Evolutionary conservation across 108 stramenopile species (phyloP), one percentile per base, ranked within the genome.

Genomic region (Asterionellopsis glacialis): DNA sequence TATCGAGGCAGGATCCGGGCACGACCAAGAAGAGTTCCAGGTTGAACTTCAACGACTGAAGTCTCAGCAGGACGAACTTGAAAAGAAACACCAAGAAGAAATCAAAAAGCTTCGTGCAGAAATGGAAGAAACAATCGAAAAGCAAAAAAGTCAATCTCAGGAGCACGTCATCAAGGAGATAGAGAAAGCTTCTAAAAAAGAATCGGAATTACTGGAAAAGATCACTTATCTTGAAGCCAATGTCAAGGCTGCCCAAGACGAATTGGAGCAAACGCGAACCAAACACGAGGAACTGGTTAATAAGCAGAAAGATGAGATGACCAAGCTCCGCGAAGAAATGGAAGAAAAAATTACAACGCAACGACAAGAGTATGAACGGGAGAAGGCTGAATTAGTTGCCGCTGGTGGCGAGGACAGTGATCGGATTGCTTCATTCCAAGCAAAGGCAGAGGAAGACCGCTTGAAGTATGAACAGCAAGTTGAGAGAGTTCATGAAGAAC

Each of bases 401-500:
- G 40, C n/a, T 19, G 16, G 41, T 3, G 41, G 44, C 11, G 59
- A 60, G 44, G 16, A 45, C 1, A 23, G n/a, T 15, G 52, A 56
- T 41, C 21, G 50, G 25, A 55, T 54, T 23, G 18, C 40, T 41
- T 16, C 51, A 18, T 10, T 66, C 16, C 22, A 66, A 16, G 41
- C n/a, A 11, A 38, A 40, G 40, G 55, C 56, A 12, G 39, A 52
- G 1, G 44, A 26, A 19, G 22, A 43, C n/a, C 56, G 55, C 42
- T 51, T 41, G 1, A 61, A 64, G 14, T 75, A 45, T 47, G 63
- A 63, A 15, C 51, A 48, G 39, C 58, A 51, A 12, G 24, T 83
- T 26, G 21, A 60, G 16, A 57, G 67, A 45, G 45, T 77, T 23
- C 75, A 47, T 11, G 65, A 65, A 22, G 67, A 67, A 23, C 77